These are phyloP conservation scores for Irpex sp. DNA, from an alignment of 1,284 basidiomycete genomes.

Conservation along the genomic window DNA sequence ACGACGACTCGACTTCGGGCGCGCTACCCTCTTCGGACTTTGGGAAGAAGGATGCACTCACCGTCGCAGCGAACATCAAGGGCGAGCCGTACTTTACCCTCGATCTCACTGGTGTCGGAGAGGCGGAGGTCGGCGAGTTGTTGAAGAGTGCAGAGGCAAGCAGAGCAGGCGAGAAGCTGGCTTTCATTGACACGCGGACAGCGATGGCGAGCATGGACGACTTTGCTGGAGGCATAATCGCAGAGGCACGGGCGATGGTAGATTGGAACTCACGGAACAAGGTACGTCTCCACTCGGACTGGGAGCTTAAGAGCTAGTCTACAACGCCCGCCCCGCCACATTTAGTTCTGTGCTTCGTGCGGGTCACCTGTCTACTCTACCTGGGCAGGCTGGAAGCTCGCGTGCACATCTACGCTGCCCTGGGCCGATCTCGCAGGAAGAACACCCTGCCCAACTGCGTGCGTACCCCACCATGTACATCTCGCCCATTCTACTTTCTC, in stretches of 20 bases:
- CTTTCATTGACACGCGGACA: constrained; percentile 69
- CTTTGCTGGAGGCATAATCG: constrained; percentile 72
- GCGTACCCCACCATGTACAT: constrained; percentile 29
- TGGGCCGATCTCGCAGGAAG: constrained; percentile 60
- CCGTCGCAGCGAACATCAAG: constrained; percentile 54
- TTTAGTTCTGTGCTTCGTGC: constrained; percentile 86
- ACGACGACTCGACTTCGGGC: constrained; percentile 32
- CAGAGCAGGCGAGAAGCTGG: constrained; percentile 36
- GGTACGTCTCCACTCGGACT: constrained; percentile 34
- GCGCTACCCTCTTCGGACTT: constrained; percentile 65
- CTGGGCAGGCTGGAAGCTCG: constrained; percentile 96
- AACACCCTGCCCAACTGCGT: constrained; percentile 70
- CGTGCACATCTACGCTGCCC: constrained; percentile 72
- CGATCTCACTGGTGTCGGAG: constrained; percentile 58
- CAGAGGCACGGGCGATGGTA: constrained; percentile 72
- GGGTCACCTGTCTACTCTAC: constrained; percentile 80
- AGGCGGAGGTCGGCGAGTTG: constrained; percentile 40
- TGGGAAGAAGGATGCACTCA: constrained; percentile 31
- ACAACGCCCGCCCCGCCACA: constrained; percentile 10
- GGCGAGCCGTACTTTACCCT: constrained; percentile 81
- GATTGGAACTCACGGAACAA: constrained; percentile 91
- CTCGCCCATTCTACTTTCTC: neutral
- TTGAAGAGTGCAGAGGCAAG: constrained; percentile 38
- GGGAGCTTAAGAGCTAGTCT: constrained; percentile 3
- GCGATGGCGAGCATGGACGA: constrained; percentile 51